phyloP scores from a whole-genome alignment of 306 rosid genomes.

The Rosa multiflora region DNA sequence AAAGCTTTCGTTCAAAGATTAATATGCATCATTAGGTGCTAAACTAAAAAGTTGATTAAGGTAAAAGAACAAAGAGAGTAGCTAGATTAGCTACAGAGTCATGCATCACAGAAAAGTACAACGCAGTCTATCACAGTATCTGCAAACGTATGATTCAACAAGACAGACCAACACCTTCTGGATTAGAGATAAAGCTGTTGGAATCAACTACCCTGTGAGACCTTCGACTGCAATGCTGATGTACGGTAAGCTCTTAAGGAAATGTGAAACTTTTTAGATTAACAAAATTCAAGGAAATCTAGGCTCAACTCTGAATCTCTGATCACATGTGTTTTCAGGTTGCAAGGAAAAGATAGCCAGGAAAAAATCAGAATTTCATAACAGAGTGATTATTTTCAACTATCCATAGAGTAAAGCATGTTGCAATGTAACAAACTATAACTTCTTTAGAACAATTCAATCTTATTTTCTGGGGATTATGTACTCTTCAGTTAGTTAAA shows the following conservation, averaged over 20 bases:
- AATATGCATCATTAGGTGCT: constrained; percentile 30
- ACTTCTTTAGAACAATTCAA: background rate
- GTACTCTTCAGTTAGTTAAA: background rate
- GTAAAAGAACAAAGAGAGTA: constrained; percentile 15
- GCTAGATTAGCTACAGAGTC: background rate
- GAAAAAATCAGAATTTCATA: background rate
- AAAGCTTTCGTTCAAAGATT: constrained; percentile 29
- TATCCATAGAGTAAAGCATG: background rate
- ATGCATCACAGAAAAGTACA: background rate
- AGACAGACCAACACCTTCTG: background rate
- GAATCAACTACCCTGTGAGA: background rate
- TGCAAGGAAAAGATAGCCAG: background rate
- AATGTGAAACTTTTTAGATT: background rate
- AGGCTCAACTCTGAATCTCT: background rate
- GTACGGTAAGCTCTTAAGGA: background rate
- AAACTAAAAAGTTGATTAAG: constrained; percentile 20
- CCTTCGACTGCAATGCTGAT: too few relatives aligned
- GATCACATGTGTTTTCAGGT: background rate
- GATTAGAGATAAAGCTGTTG: background rate
- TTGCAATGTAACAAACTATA: background rate
- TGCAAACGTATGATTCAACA: background rate
- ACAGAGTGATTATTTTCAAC: background rate
- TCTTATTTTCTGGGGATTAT: background rate
- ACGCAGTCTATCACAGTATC: constrained; percentile 7
- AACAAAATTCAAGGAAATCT: background rate